Evolutionary conservation across 805 yeast species (phyloP).

Genomic region (Ogataea pignaliae): DNA sequence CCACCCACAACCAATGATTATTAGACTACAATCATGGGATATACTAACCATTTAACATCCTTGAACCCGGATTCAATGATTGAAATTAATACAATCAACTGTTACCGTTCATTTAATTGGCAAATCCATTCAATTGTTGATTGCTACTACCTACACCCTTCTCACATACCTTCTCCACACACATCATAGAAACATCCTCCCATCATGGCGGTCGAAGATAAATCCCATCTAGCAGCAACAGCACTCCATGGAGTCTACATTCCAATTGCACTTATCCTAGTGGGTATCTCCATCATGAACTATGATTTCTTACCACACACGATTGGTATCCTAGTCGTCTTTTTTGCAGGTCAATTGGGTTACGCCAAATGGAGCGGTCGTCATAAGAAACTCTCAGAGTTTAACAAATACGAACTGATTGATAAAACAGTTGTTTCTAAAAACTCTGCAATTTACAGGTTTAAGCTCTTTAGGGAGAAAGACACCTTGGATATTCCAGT

Average conservation of each 20-base stretch:
- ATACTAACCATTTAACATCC: no score
- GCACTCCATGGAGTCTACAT: conserved; percentile 76
- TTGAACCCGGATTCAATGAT: no score
- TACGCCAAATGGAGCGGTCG: conserved; percentile 31
- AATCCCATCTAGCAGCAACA: conserved; percentile 52
- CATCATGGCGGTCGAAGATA: conserved; percentile 9
- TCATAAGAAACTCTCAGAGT: conserved; percentile 44
- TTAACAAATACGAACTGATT: conserved; percentile 63
- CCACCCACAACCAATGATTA: no score
- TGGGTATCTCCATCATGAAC: conserved; percentile 56
- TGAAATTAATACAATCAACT: no score
- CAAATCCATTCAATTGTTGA: no score
- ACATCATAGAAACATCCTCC: no score
- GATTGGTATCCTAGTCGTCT: conserved; percentile 36
- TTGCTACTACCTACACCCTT: no score
- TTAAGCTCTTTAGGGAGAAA: conserved; percentile 54
- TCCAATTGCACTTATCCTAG: conserved; percentile 56
- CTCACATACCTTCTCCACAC: no score
- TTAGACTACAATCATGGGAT: no score
- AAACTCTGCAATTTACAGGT: conserved; percentile 71
- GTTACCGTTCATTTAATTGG: no score
- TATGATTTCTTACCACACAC: conserved; percentile 45
- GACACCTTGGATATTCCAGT: conserved; percentile 65
- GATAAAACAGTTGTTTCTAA: conserved; percentile 72
- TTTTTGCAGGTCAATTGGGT: conserved; percentile 31